Evolutionary conservation across 345 rosid genomes (phyloP), one percentile per base, ranked within the genome.

Genomic region (Gossypium anomalum): DNA sequence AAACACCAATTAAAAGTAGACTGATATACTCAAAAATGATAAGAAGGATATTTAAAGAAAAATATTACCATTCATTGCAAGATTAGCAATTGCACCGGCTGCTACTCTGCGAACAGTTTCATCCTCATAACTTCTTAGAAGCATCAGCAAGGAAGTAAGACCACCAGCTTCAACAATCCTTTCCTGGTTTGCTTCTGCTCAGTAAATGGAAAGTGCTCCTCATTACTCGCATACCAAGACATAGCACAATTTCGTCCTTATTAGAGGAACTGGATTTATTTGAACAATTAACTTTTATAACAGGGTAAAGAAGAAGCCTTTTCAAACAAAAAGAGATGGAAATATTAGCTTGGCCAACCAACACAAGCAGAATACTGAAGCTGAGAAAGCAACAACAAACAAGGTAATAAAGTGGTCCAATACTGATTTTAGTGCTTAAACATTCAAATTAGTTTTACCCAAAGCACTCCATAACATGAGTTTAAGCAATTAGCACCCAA

Each of bases 101-200:
- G 99, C 98, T 75, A 96, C 98, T 83, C 99, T 85, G 76, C 89
- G 89, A 62, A 93, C 86, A 41, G 93, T 92, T 83, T 96, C 99
- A 85, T 96, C 97, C 82, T 92, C 92, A 23, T 86, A 90, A 82
- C 92, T 90, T 84, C 89, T 84, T 48, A 96, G 92, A 82, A 93
- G 98, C 93, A 82, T 87, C 78, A 93, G 81, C 84, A 96, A 88
- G 70, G 98, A 92, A 45, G 85, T 81, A 53, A 96, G 98, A 20
- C 99, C 99, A 44, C 98, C 98, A 77, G 99, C 97, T 86, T 92
- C 97, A 70, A 96, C 97, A 63, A 96, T 96, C 87, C 80, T 96
- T 86, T 90, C 90, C 78, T 96, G 98, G 83, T 96, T 93, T 62
- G 89, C 86, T 88, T 93, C 99, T 96, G 97, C 77, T 57, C 10